Conservation (phyloP, 495 filamentous ascomycete genomes). For the Pyrenopolyporus hunteri region DNA sequence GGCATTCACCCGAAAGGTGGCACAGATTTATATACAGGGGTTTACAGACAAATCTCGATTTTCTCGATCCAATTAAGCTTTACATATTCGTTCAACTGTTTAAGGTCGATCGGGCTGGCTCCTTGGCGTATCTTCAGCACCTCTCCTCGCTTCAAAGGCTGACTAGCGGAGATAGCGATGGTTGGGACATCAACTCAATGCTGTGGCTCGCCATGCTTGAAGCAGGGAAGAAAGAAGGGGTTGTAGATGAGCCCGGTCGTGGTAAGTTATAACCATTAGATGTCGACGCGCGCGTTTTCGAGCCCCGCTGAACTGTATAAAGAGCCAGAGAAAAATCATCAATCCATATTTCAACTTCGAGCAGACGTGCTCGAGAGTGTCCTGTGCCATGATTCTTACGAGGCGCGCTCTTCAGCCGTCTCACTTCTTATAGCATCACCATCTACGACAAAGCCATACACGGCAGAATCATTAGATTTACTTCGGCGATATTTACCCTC, state of each 20-base stretch:
- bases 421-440: conserved; percentile 74
- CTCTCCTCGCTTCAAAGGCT: conserved; percentile 46
- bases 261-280: conserved; percentile 53
- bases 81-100: conserved; percentile 79
- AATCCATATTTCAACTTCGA: conserved; percentile 20
- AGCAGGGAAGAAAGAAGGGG: conserved; percentile 76
- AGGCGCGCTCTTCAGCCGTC: conserved; percentile 73
- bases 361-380: conserved; percentile 54
- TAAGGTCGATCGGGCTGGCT: conserved; percentile 59
- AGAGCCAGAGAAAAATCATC: conserved; percentile 15
- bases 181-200: conserved; percentile 58
- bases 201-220: conserved; percentile 73
- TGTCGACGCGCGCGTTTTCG: neutral
- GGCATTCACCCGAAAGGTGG: conserved; percentile 50
- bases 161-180: conserved; percentile 50
- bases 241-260: conserved; percentile 70
- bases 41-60: conserved; percentile 56
- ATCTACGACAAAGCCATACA: conserved; percentile 72
- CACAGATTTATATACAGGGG: conserved; percentile 54
- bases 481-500: conserved; percentile 66
- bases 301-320: conserved; percentile 21
- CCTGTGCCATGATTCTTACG: conserved; percentile 65
- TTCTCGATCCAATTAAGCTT: conserved; percentile 68
- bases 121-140: conserved; percentile 61
- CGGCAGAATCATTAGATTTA: conserved; percentile 59